A percentile compares a stretch with the other conserved stretches of the same genome.
phyloP scores from a whole-genome alignment of 768 basidiomycete genomes.

The Auricularia auricula-judae region DNA sequence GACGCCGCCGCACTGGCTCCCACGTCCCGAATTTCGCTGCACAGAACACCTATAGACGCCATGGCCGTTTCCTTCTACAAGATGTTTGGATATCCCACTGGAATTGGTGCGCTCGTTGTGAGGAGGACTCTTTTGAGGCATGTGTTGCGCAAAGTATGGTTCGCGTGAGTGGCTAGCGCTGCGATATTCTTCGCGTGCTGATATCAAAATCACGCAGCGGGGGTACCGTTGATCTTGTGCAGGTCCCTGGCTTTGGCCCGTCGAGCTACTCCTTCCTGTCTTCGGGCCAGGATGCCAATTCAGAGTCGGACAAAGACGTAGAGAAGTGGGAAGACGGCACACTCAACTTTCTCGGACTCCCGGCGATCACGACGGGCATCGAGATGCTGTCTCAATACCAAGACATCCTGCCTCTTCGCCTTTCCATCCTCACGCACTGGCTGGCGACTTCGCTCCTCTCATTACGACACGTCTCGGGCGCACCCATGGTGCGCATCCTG shows the following conservation, averaged over 20 bases:
- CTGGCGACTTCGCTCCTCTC: constrained; percentile 43
- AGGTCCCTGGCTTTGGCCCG: constrained; percentile 50
- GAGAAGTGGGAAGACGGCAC: constrained; percentile 59
- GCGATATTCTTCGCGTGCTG: not conserved
- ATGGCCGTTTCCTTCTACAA: constrained; percentile 83
- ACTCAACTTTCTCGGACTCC: constrained; percentile 67
- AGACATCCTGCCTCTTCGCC: constrained; percentile 66
- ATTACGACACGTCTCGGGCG: constrained; percentile 44
- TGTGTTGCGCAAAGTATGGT: constrained; percentile 64
- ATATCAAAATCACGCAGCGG: constrained; percentile 23
- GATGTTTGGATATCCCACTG: constrained; percentile 84
- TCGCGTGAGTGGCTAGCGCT: constrained; percentile 26
- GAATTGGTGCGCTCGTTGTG: constrained; percentile 68
- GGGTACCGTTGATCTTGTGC: constrained; percentile 72
- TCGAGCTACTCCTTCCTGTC: not conserved
- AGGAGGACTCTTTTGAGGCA: constrained; percentile 51
- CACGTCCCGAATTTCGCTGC: constrained; percentile 54
- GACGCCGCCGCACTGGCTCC: constrained; percentile 77
- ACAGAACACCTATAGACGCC: constrained; percentile 61
- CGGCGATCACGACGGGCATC: constrained; percentile 67
- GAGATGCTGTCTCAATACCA: constrained; percentile 68
- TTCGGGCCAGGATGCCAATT: not conserved
- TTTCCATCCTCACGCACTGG: constrained; percentile 57
- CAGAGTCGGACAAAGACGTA: constrained; percentile 8
- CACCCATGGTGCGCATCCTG: constrained; percentile 57